These are phyloP conservation scores for Colletotrichum lini DNA, from an alignment of 2,329 filamentous ascomycete species.

Conservation along the genomic window DNA sequence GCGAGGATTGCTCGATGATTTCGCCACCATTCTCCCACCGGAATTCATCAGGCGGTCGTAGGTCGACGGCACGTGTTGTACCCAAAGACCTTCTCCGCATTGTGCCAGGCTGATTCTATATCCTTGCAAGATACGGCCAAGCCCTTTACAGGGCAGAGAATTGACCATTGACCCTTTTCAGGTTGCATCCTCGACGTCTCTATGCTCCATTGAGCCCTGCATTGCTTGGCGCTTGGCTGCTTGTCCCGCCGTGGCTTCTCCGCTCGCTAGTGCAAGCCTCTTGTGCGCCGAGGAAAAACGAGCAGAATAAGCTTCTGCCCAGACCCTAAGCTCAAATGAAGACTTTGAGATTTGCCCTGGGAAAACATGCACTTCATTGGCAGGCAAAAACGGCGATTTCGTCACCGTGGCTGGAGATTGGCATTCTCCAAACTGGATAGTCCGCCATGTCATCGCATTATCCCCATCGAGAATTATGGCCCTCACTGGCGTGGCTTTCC, in stretches of 20 bases:
- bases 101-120: not conserved
- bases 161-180: not conserved
- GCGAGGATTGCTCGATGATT: not conserved
- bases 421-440: too few relatives aligned
- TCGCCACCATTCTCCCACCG: not conserved
- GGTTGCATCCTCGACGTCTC: conserved; percentile 18
- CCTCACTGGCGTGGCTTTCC: not conserved
- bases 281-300: conserved; percentile 25
- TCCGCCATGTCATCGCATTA: not conserved
- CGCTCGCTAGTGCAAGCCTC: conserved; percentile 21
- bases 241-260: conserved; percentile 14
- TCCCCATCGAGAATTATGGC: not conserved
- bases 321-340: conserved; percentile 15
- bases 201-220: conserved; percentile 13
- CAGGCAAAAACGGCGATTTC: too few relatives aligned
- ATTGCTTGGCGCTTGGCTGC: conserved; percentile 36
- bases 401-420: not conserved
- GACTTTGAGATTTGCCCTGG: not conserved
- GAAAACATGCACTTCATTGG: not conserved
- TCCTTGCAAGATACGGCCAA: conserved; percentile 22
- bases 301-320: conserved; percentile 38
- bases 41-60: not conserved
- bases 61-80: not conserved
- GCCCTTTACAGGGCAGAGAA: conserved; percentile 8
- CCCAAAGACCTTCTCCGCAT: conserved; percentile 31